These are phyloP conservation scores for Stentor roeselii DNA, from an alignment of 73 alveolate genomes.

Conservation along the genomic window DNA sequence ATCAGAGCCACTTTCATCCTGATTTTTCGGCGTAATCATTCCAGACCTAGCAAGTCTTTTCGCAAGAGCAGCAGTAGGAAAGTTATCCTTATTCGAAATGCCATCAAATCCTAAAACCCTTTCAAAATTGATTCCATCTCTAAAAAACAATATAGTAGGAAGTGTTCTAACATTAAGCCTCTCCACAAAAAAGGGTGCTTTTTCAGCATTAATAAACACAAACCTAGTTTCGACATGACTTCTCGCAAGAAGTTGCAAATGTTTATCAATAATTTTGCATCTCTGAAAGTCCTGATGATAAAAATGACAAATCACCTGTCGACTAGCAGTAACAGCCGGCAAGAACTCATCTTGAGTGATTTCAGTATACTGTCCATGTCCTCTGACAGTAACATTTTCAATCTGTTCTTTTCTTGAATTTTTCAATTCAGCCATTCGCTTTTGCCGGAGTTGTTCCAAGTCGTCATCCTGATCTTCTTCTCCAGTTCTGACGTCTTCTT, in stretches of 20 bases:
- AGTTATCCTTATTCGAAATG: conserved; percentile 85
- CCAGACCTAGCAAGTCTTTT: conserved; percentile 51
- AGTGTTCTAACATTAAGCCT: conserved; percentile 85
- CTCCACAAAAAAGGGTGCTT: conserved; percentile 91
- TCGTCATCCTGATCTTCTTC: conserved; percentile 80
- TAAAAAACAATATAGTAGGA: conserved; percentile 88
- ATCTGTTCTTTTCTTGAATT: conserved; percentile 69
- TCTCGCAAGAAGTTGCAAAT: conserved; percentile 79
- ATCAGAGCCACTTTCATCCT: conserved; percentile 58
- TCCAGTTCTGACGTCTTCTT: conserved; percentile 44
- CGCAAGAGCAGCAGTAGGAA: conserved; percentile 69
- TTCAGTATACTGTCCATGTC: conserved; percentile 94
- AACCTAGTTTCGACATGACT: conserved; percentile 89
- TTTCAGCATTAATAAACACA: conserved; percentile 88
- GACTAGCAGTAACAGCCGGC: conserved; percentile 77
- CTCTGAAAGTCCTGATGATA: conserved; percentile 96
- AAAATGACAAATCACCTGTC: conserved; percentile 90
- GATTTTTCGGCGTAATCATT: conserved; percentile 63
- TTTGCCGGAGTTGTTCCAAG: conserved; percentile 83
- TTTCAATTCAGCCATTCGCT: conserved; percentile 74
- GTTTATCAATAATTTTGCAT: conserved; percentile 95
- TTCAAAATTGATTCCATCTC: conserved; percentile 87
- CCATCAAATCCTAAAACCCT: conserved; percentile 95
- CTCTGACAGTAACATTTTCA: conserved; percentile 64
- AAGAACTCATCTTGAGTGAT: conserved; percentile 93